Percentiles rank a stretch among this genome's conserved stretches.
These are phyloP conservation scores for Cucumis sativus DNA, from an alignment of 306 rosid species.

Conservation along the genomic window DNA sequence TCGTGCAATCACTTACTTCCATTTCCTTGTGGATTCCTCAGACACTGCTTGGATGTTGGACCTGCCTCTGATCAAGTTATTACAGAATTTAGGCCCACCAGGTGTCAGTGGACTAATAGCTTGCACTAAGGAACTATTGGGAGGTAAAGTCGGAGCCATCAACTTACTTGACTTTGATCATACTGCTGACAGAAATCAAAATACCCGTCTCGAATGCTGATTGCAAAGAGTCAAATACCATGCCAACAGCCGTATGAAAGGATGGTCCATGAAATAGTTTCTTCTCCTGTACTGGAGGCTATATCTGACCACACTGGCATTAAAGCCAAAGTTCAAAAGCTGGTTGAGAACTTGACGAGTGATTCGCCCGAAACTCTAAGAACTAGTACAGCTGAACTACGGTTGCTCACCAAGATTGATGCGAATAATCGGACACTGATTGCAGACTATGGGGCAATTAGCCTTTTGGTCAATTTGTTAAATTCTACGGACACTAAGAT, in stretches of 20 bases:
- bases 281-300: constrained; percentile 38
- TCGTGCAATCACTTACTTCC: not conserved
- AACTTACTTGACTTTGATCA: not conserved
- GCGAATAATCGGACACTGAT: constrained; percentile 85
- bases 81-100: not conserved
- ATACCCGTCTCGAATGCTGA: constrained; percentile 22
- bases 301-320: constrained; percentile 64
- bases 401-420: constrained; percentile 77
- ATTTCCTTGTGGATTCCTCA: not conserved
- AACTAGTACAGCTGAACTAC: constrained; percentile 61
- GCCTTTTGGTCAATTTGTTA: constrained; percentile 61
- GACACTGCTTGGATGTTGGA: not conserved
- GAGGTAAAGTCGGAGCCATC: constrained; percentile 33
- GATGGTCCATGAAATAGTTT: constrained; percentile 44
- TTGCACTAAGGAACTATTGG: constrained; percentile 34
- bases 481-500: constrained; percentile 38
- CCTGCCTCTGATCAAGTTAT: not conserved
- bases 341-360: constrained; percentile 63
- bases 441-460: constrained; percentile 76
- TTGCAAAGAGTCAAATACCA: constrained; percentile 42
- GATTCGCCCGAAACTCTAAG: constrained; percentile 52
- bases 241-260: constrained; percentile 74
- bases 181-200: constrained; percentile 39
- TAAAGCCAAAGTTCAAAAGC: constrained; percentile 55
- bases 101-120: constrained; percentile 36